Conservation (phyloP, 2,329 filamentous ascomycete species). For the Aspergillus spinulosporus region DNA sequence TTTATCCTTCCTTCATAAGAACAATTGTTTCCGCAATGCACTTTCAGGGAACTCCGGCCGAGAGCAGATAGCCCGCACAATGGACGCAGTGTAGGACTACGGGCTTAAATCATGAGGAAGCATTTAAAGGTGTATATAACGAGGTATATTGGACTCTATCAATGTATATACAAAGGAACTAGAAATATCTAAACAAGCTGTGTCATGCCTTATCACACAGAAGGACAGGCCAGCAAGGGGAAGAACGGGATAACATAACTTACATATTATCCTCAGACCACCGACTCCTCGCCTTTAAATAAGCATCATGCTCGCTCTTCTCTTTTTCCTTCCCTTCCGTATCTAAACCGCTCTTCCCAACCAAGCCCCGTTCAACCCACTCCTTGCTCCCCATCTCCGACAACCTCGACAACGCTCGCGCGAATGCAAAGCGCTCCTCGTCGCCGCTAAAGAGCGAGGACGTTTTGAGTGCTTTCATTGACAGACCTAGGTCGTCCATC, state of each 20-base stretch:
- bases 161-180: conserved; percentile 5
- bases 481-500: conserved; percentile 85
- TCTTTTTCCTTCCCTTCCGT: conserved; percentile 35
- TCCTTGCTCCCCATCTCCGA: conserved; percentile 91
- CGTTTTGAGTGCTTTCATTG: conserved; percentile 79
- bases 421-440: conserved; percentile 96
- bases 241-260: neutral
- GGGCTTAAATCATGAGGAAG: too few species aligned
- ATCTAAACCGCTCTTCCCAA: conserved; percentile 42
- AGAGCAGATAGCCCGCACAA: too few species aligned
- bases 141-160: conserved; percentile 10
- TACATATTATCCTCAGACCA: conserved; percentile 54
- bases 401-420: conserved; percentile 77
- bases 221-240: neutral
- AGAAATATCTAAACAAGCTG: conserved; percentile 2
- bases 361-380: conserved; percentile 80
- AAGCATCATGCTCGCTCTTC: conserved; percentile 49
- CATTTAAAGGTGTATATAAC: neutral
- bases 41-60: too few species aligned
- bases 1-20: too few species aligned
- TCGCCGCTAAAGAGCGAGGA: conserved; percentile 88
- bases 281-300: conserved; percentile 50
- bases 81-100: too few species aligned
- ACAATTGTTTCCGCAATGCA: too few species aligned
- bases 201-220: neutral